Conservation (phyloP, 768 basidiomycete species). For the Macrolepiota dolichaula region DNA sequence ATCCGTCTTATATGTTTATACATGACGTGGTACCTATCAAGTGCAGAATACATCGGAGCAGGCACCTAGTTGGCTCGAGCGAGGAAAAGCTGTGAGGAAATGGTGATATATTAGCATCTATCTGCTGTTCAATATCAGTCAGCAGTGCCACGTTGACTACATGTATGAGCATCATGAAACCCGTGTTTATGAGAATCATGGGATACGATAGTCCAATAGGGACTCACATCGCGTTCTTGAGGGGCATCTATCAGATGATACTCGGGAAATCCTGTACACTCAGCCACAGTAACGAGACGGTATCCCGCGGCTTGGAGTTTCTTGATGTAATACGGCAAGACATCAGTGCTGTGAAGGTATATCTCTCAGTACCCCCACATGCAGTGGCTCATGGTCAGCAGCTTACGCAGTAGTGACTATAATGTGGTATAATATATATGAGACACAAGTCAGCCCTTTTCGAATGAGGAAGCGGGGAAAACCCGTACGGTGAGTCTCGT, state of each 20-base stretch:
- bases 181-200: not conserved
- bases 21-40: too few species aligned
- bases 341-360: conserved; percentile 21
- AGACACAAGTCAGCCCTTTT: not conserved
- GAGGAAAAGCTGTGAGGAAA: too few species aligned
- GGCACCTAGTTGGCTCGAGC: too few species aligned
- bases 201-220: not conserved
- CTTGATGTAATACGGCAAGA: conserved; percentile 36
- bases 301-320: conserved; percentile 37
- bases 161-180: not conserved
- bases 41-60: too few species aligned
- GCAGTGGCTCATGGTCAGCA: too few species aligned
- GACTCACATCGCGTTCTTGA: conserved; percentile 27
- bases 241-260: conserved; percentile 33
- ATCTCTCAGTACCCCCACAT: not conserved
- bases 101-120: too few species aligned
- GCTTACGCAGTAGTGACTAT: conserved; percentile 20
- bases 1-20: too few species aligned
- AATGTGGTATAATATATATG: too few species aligned
- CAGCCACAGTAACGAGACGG: conserved; percentile 37
- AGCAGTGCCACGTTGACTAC: conserved; percentile 9
- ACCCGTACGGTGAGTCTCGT: conserved; percentile 31
- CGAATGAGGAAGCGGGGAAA: not conserved
- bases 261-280: conserved; percentile 35
- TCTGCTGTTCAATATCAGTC: not conserved